These are phyloP conservation scores for Achaetomium macrosporum DNA, from an alignment of 2,329 filamentous ascomycete species.

Conservation along the genomic window DNA sequence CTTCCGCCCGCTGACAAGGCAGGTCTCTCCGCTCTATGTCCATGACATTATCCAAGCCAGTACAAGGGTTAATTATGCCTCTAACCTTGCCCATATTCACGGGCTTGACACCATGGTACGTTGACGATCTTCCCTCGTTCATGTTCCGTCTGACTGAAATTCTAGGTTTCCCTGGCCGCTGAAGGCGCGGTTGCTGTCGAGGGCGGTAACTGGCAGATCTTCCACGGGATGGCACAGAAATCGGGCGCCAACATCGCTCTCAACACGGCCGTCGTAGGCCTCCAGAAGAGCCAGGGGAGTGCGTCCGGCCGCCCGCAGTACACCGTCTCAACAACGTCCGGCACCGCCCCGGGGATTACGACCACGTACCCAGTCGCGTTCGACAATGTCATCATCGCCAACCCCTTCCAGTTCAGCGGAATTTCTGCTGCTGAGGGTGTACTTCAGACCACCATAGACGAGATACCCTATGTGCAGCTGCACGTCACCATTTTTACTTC, in stretches of 20 bases:
- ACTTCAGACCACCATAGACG: slow-evolving; percentile 63
- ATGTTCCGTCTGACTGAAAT: neutral
- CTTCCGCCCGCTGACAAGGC: neutral
- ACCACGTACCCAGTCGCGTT: slow-evolving; percentile 49
- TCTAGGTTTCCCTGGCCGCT: slow-evolving; percentile 73
- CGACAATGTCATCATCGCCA: slow-evolving; percentile 77
- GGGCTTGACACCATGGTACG: slow-evolving; percentile 75
- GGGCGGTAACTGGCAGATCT: slow-evolving; percentile 94
- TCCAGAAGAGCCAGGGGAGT: slow-evolving; percentile 41
- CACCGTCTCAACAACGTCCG: slow-evolving; percentile 35
- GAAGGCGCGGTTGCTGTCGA: slow-evolving; percentile 72
- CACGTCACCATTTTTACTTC: slow-evolving; percentile 89
- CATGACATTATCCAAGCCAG: slow-evolving; percentile 83
- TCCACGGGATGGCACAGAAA: slow-evolving; percentile 67
- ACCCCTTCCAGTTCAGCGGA: slow-evolving; percentile 73
- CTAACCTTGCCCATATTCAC: slow-evolving; percentile 80
- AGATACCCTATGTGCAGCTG: slow-evolving; percentile 78
- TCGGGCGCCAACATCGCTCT: slow-evolving; percentile 57
- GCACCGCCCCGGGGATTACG: slow-evolving; percentile 25
- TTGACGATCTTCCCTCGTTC: neutral
- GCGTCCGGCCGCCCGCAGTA: slow-evolving; percentile 39
- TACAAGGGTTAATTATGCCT: slow-evolving; percentile 91
- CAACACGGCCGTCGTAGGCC: slow-evolving; percentile 61
- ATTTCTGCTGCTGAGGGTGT: slow-evolving; percentile 60
- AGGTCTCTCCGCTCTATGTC: slow-evolving; percentile 62